phyloP scores from a whole-genome alignment of 805 yeast species.

The Starmerella floricola region DNA sequence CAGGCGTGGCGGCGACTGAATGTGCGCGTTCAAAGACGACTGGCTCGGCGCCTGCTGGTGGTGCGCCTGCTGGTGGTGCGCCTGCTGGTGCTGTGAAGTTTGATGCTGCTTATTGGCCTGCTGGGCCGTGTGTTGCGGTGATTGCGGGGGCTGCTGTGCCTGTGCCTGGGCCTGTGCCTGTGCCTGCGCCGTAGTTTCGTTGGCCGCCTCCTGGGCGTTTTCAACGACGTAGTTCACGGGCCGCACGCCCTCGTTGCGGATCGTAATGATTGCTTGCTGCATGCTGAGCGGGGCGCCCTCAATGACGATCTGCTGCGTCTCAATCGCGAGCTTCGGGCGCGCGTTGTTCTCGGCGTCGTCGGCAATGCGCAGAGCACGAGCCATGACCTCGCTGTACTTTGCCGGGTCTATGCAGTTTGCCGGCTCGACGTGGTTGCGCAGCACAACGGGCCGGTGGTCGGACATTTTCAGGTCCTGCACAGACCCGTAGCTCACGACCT shows the following conservation, averaged over 20 bases:
- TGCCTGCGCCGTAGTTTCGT: background rate
- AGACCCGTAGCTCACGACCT: conserved; percentile 20
- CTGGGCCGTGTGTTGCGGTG: background rate
- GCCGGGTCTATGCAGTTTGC: conserved; percentile 31
- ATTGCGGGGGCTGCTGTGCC: background rate
- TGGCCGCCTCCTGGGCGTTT: conserved; percentile 9
- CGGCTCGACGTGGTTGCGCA: conserved; percentile 29
- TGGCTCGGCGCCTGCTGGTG: background rate
- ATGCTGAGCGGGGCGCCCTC: conserved; percentile 23
- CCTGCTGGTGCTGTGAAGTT: background rate
- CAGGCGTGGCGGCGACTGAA: too few relatives aligned
- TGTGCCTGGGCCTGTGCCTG: background rate
- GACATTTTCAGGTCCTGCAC: conserved; percentile 30
- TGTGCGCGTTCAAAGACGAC: too few relatives aligned
- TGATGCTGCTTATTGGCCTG: background rate
- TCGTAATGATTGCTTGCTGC: background rate
- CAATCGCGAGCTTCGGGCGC: conserved; percentile 34
- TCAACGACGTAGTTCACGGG: conserved; percentile 12
- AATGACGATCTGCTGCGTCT: conserved; percentile 28
- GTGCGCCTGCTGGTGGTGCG: background rate
- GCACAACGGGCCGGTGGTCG: conserved; percentile 47
- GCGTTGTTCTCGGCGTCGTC: conserved; percentile 37
- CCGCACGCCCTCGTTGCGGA: conserved; percentile 15
- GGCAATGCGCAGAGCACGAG: conserved; percentile 31
- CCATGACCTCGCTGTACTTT: conserved; percentile 30